Conservation (phyloP, 306 rosid species). For the Adenanthera pavonina region DNA sequence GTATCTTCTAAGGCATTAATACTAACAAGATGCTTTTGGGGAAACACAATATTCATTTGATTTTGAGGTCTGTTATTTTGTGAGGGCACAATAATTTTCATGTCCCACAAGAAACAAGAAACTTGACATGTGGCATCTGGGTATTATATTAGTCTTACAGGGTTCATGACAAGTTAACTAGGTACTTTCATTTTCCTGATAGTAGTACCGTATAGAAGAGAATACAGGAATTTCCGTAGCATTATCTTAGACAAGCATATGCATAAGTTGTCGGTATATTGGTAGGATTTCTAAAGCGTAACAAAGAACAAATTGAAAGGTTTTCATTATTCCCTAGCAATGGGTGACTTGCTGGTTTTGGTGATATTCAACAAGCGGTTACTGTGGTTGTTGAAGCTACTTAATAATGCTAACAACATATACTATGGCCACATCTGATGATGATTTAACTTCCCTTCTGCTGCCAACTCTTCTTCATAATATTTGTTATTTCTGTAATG, state of each 20-base stretch:
- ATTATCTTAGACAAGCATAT: neutral
- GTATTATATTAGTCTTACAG: neutral
- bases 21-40: neutral
- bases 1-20: neutral
- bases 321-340: neutral
- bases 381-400: too few species aligned
- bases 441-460: neutral
- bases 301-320: conserved; percentile 1
- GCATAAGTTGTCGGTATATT: neutral
- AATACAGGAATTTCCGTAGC: conserved; percentile 14
- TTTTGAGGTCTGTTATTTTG: neutral
- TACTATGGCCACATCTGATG: neutral
- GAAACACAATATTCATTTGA: neutral
- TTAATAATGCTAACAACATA: neutral
- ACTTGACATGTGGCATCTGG: conserved; percentile 16
- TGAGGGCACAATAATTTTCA: neutral
- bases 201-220: conserved; percentile 20
- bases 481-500: conserved; percentile 19
- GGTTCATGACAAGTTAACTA: conserved; percentile 15
- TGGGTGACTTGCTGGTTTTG: conserved; percentile 6
- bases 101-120: neutral
- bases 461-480: neutral
- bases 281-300: neutral
- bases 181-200: conserved; percentile 12
- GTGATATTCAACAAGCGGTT: too few species aligned